Conservation (phyloP, 306 rosid species). For the Vigna trinervia region DNA sequence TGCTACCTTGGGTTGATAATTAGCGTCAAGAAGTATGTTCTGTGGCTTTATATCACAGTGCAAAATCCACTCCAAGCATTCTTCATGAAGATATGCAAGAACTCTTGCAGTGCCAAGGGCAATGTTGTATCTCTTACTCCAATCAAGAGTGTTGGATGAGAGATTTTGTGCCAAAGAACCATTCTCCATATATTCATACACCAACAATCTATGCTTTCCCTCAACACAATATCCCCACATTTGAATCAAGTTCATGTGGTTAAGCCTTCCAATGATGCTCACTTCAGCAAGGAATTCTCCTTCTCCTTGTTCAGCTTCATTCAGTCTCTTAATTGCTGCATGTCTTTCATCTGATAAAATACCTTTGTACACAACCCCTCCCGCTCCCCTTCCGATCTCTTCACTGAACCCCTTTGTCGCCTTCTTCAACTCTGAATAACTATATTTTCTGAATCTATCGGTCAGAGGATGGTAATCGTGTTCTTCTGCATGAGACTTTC, state of each 20-base stretch:
- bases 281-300: conserved; percentile 44
- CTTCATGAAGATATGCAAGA: conserved; percentile 9
- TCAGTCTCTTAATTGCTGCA: background rate
- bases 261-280: conserved; percentile 19
- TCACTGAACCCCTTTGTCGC: conserved; percentile 35
- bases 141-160: background rate
- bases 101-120: conserved; percentile 8
- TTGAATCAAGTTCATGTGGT: conserved; percentile 47
- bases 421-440: conserved; percentile 36
- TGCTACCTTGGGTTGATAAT: background rate
- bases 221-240: conserved; percentile 28
- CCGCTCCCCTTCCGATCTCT: conserved; percentile 44
- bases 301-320: conserved; percentile 47
- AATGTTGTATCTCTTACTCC: background rate
- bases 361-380: conserved; percentile 41
- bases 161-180: conserved; percentile 13
- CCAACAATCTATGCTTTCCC: conserved; percentile 17
- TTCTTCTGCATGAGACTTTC: conserved; percentile 37
- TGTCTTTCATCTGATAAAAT: conserved; percentile 36
- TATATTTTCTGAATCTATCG: conserved; percentile 25
- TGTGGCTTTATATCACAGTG: conserved; percentile 9
- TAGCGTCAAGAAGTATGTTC: conserved; percentile 20
- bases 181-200: conserved; percentile 9
- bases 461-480: background rate
- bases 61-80: conserved; percentile 13